Conservation (phyloP, 148 eudicot genomes). For the Camellia lanceoleosa region DNA sequence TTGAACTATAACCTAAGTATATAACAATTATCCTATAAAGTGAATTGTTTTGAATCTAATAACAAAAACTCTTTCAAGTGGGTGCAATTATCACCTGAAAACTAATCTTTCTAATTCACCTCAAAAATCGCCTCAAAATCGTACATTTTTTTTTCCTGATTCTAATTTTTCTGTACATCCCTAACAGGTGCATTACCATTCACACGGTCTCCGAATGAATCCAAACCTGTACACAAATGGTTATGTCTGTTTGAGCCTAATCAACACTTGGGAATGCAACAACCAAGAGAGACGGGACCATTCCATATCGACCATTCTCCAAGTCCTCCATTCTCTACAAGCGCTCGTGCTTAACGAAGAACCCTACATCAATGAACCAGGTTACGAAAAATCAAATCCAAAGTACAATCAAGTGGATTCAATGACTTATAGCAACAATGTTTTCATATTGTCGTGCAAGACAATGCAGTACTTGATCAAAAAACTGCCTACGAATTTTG, state of each 20-base stretch:
- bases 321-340: no score
- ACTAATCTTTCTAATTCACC: no score
- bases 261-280: conserved; percentile 63
- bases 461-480: conserved; percentile 35
- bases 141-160: background rate
- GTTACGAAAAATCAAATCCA: background rate
- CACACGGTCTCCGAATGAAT: conserved; percentile 57
- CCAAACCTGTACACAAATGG: conserved; percentile 60
- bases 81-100: no score
- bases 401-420: conserved; percentile 14
- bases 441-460: conserved; percentile 41
- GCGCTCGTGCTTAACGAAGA: no score
- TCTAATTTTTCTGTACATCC: background rate
- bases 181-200: conserved; percentile 19
- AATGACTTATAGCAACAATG: conserved; percentile 37
- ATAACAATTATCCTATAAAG: no score
- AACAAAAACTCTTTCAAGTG: no score
- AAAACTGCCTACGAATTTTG: conserved; percentile 42
- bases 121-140: background rate
- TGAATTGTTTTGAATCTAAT: no score
- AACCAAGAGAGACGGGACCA: conserved; percentile 42
- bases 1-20: no score
- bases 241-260: conserved; percentile 57
- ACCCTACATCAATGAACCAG: conserved; percentile 70
- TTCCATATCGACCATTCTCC: no score